Base-by-base conservation (phyloP, 805 yeast genomes). In the Naumovozyma baii region DNA sequence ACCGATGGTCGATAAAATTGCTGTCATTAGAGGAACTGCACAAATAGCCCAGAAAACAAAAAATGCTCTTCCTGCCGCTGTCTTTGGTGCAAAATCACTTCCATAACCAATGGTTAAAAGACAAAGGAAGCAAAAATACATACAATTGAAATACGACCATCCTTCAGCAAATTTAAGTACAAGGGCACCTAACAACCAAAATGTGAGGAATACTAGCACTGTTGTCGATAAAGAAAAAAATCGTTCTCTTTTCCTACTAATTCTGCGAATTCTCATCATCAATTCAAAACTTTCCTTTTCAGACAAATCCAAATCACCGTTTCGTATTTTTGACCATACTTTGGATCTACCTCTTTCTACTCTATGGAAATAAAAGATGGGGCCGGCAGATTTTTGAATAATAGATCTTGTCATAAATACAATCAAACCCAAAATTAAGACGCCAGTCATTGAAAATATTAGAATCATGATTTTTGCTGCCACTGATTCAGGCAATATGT, bases 11-110 rank as follows among this genome's bases (percentile, higher is more conserved):
- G 88, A 78, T 31, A 85, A 75, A 40, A 85, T 67, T 14, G 80
- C 78, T 2, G 95, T 83, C 94, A 86, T 85, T 38, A 85, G 66
- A 1, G 96, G 96, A 17, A 87, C 80, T 0, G 95, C 94, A 5
- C 77, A 65, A 16, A 87, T 55, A 0, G 87, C 81, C 95, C 95
- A 87, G 8, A 76, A 61, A 5, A 83, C 76, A 50, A 86, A 86
- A 48, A 85, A 75, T 1, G 80, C 72, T 32, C 81, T 63, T 1
- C 94, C 94, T 4, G 82, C 79, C 1, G 78, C 61, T 0, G 78
- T 60, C 1, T 37, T 41, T 1, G 95, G 94, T 1, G 76, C 67
- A 48, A 66, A 77, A 52, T 80, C 87, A 25, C 95, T 95, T 22
- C 95, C 96, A 59, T 83, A 85, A 1, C 95, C 95, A 40, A 87